Evolutionary conservation across 1,284 basidiomycete species (phyloP).

Genomic region (Moniliella sp.): DNA sequence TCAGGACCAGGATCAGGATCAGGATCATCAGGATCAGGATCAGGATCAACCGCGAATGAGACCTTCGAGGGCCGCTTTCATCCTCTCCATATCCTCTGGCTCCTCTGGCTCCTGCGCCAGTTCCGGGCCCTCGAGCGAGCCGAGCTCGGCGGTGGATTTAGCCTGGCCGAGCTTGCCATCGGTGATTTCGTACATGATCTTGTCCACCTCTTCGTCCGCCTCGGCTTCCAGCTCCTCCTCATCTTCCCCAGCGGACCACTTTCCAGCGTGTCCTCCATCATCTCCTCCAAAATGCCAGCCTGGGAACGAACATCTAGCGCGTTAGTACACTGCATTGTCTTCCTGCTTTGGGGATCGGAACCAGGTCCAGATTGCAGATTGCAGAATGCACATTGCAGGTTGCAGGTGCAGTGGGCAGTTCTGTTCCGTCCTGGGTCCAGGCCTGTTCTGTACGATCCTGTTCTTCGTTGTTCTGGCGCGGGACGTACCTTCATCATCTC

Average conservation of each 20-base stretch:
- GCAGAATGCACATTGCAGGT: not conserved
- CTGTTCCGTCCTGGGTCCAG: not conserved
- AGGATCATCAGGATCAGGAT: not conserved
- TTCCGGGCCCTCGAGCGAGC: constrained; percentile 12
- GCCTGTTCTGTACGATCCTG: not conserved
- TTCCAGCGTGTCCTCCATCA: constrained; percentile 37
- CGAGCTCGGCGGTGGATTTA: constrained; percentile 13
- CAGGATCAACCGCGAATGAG: constrained; percentile 12
- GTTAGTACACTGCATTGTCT: not conserved
- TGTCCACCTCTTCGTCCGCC: constrained; percentile 89
- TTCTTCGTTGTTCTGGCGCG: not conserved
- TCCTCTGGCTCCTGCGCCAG: constrained; percentile 9
- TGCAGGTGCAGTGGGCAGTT: not conserved
- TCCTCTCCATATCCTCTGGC: constrained; percentile 20
- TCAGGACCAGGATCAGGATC: not conserved
- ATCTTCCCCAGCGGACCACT: constrained; percentile 38
- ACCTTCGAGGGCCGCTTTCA: constrained; percentile 28
- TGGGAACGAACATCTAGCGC: constrained; percentile 2
- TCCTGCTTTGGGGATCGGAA: not conserved
- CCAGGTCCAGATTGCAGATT: not conserved
- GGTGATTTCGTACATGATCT: constrained; percentile 81
- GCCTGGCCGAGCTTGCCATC: constrained; percentile 41
- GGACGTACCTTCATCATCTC: constrained; percentile 68
- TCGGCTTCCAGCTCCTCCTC: constrained; percentile 89
- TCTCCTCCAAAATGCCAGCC: constrained; percentile 37